A percentile compares a stretch with the other conserved stretches of the same genome.
Conservation (phyloP, 2,329 filamentous ascomycete genomes). For the Hypocrella siamensis region DNA sequence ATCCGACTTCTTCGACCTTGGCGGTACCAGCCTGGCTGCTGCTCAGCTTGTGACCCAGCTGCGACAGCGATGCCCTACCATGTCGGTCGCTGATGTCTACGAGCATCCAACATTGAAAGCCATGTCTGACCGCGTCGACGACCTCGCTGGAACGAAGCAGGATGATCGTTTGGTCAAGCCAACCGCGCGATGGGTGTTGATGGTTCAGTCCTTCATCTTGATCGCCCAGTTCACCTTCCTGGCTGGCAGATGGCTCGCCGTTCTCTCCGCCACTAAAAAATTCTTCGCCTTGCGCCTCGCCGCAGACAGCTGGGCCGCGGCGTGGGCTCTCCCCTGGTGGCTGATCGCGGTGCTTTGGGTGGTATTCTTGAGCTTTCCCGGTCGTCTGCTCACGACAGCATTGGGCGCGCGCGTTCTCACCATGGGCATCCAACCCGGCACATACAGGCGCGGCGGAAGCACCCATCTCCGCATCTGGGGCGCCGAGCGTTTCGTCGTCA, state of each 20-base stretch:
- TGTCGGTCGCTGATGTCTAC: conserved; percentile 10
- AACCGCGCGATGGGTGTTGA: conserved; percentile 7
- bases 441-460: conserved; percentile 6
- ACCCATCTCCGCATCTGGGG: conserved; percentile 8
- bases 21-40: conserved; percentile 9
- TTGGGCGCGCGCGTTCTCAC: conserved; percentile 4
- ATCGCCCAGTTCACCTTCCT: conserved; percentile 5
- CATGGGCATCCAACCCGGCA: conserved; percentile 6
- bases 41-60: conserved; percentile 10
- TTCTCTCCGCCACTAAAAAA: conserved; percentile 4
- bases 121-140: conserved; percentile 7
- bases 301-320: conserved; percentile 4
- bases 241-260: conserved; percentile 4
- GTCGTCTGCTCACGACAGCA: conserved; percentile 6
- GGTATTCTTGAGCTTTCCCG: conserved; percentile 5
- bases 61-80: conserved; percentile 5
- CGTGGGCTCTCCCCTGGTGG: conserved; percentile 5
- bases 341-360: conserved; percentile 5
- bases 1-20: conserved; percentile 9
- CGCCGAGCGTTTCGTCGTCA: conserved; percentile 5
- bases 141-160: conserved; percentile 5
- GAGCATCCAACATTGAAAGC: conserved; percentile 6
- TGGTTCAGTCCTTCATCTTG: conserved; percentile 6
- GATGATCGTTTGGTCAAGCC: conserved; percentile 6
- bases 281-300: conserved; percentile 4